These are phyloP conservation scores for Lactarius vividus DNA, from an alignment of 768 basidiomycete genomes.

Conservation along the genomic window DNA sequence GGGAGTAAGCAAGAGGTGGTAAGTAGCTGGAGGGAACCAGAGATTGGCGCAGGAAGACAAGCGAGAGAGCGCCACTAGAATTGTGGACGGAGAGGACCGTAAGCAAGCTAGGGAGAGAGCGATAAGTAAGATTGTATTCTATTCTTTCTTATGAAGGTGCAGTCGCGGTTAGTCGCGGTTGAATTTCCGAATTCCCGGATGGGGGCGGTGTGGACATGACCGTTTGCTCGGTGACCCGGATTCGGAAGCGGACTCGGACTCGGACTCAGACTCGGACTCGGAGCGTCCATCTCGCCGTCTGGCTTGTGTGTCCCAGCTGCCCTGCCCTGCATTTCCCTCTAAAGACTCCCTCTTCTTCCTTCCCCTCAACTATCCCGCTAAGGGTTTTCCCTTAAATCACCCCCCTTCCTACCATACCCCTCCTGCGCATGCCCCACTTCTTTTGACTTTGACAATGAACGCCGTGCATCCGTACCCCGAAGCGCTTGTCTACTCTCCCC, in stretches of 20 bases:
- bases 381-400: constrained; percentile 24
- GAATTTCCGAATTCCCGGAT: constrained; percentile 7
- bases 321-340: constrained; percentile 22
- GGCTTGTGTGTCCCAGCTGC: constrained; percentile 2
- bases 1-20: not conserved
- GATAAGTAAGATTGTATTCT: constrained; percentile 3
- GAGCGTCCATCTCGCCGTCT: not conserved
- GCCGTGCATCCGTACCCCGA: constrained; percentile 26
- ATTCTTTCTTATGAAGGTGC: not conserved
- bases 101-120: constrained; percentile 10
- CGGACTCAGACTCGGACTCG: constrained; percentile 1
- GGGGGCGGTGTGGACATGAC: constrained; percentile 9
- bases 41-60: constrained; percentile 16
- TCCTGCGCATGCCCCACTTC: constrained; percentile 27
- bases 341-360: constrained; percentile 12
- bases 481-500: constrained; percentile 23
- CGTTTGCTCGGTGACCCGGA: not conserved
- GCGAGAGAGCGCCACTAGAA: constrained; percentile 24
- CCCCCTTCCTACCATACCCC: constrained; percentile 17
- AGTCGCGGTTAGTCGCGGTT: constrained; percentile 1
- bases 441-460: constrained; percentile 25
- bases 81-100: constrained; percentile 23
- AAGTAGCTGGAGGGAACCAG: not conserved
- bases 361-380: constrained; percentile 4
- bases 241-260: constrained; percentile 2